Evolutionary conservation across 2,329 filamentous ascomycete genomes (phyloP), one percentile per base, ranked within the genome.

Genomic region (Stylonectria norvegica): DNA sequence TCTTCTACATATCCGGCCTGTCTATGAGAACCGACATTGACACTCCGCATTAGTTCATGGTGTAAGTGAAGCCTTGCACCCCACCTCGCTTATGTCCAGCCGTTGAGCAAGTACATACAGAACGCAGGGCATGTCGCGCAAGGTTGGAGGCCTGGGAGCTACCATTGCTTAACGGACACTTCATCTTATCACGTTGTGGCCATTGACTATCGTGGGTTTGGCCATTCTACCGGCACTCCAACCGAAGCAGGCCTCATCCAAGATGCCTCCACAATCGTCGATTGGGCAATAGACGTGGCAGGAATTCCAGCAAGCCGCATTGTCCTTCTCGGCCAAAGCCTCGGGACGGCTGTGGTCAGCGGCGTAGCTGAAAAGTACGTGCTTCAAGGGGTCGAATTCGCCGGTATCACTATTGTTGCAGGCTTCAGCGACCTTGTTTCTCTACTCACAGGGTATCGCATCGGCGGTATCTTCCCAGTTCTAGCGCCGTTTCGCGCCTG

Each of bases 161-260:
- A 94, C 61, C 87, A 89, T 53, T 76, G 82, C 31, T 70, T 95
- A 29, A 80, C 89, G 4, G 78, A 85, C 37, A 80, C 83, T 3
- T 85, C 85, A 2, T 77, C 76, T 0, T 81, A 89, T 39, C 90
- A 96, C 59, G 78, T 95, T 31, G 71, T 96, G n/a, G 79, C 88
- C 27, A 81, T 95, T 55, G 89, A 95, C 69, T 96, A 96, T 65
- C 85, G 90, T 14, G 90, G 90, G 5, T 96, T 88, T 53, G 90
- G 89, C 1, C 75, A 79, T 27, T 93, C 86, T 7, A 87, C 83
- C 1, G 89, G 91, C n/a, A 68, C 66, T 4, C 91, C 91, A 0
- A 84, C 82, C 0, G 91, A 97, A 66, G 68, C 76, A 23, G 91
- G 91, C 0, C 68, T 97, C 6, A 86, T 95, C 40, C 79, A 78